phyloP scores from a whole-genome alignment of 2,329 filamentous ascomycete genomes.

The Trichoderma sp. region DNA sequence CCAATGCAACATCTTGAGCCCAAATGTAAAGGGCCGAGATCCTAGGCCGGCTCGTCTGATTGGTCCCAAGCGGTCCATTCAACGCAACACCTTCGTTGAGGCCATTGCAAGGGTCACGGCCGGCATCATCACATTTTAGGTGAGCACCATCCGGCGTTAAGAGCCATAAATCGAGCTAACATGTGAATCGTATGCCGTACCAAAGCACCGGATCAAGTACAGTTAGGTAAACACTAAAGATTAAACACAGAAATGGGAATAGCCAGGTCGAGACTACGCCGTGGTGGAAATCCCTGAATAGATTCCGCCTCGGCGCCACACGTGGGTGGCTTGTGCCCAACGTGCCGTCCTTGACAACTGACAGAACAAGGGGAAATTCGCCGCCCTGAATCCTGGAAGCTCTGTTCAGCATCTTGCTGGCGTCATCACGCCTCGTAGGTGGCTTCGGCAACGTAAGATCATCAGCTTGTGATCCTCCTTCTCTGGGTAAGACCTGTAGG shows the following conservation, averaged over 20 bases:
- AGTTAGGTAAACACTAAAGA: not conserved
- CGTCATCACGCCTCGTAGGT: not conserved
- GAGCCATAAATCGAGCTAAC: not conserved
- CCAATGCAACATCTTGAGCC: not conserved
- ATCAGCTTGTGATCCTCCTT: not conserved
- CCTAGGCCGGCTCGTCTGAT: not conserved
- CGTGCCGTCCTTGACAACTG: not conserved
- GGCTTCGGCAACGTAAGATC: not conserved
- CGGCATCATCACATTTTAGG: not conserved
- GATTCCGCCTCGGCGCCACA: slow-evolving; percentile 1
- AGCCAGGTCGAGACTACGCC: not conserved
- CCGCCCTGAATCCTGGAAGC: not conserved
- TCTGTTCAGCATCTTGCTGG: not conserved
- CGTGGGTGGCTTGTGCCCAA: not conserved
- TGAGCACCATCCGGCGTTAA: not conserved
- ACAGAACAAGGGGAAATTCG: not conserved
- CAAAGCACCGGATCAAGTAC: not conserved
- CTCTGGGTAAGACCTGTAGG: not conserved
- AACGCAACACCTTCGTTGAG: not conserved
- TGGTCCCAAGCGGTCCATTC: not conserved
- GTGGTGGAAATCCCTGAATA: not conserved
- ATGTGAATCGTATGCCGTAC: not conserved
- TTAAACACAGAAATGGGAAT: not conserved
- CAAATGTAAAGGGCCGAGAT: not conserved
- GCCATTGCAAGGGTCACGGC: not conserved